phyloP scores from a whole-genome alignment of 306 rosid genomes.

The Mucuna pruriens region DNA sequence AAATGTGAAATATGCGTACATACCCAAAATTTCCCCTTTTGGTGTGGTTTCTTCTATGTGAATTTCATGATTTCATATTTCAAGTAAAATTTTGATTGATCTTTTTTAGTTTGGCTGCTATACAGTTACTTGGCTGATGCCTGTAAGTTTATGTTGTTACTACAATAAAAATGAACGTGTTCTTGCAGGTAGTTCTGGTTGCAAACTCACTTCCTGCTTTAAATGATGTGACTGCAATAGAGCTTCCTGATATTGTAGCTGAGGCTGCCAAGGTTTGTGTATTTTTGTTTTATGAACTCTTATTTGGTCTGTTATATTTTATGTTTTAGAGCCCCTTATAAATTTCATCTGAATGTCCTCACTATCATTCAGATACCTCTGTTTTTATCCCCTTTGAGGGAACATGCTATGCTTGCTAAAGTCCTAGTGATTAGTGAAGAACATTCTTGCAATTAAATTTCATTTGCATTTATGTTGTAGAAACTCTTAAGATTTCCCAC shows the following conservation, averaged over 20 bases:
- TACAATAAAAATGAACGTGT: slow-evolving; percentile 4
- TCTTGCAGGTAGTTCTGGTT: slow-evolving; percentile 88
- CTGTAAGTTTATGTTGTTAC: slow-evolving; percentile 10
- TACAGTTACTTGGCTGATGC: neutral
- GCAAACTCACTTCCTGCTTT: slow-evolving; percentile 96
- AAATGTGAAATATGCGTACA: neutral
- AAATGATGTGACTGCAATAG: slow-evolving; percentile 95
- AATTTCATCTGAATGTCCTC: slow-evolving; percentile 21
- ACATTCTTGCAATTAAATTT: neutral
- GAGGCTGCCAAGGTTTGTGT: slow-evolving; percentile 96
- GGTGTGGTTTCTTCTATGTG: slow-evolving; percentile 6
- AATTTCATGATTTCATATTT: slow-evolving; percentile 11
- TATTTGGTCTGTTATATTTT: slow-evolving; percentile 3
- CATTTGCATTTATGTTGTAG: slow-evolving; percentile 13
- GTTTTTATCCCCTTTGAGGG: neutral
- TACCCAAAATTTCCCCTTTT: neutral
- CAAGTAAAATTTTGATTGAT: slow-evolving; percentile 18
- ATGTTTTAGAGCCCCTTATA: neutral
- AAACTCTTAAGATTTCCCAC: slow-evolving; percentile 6
- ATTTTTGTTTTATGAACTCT: slow-evolving; percentile 18
- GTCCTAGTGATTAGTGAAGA: neutral
- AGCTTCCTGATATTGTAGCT: slow-evolving; percentile 95
- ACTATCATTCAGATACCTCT: neutral
- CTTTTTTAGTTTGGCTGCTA: slow-evolving; percentile 3
- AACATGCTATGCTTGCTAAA: neutral